Percentiles rank a stretch among this genome's conserved stretches.
phyloP scores from a whole-genome alignment of 257 asterid genomes.

The Schizonepeta tenuifolia region DNA sequence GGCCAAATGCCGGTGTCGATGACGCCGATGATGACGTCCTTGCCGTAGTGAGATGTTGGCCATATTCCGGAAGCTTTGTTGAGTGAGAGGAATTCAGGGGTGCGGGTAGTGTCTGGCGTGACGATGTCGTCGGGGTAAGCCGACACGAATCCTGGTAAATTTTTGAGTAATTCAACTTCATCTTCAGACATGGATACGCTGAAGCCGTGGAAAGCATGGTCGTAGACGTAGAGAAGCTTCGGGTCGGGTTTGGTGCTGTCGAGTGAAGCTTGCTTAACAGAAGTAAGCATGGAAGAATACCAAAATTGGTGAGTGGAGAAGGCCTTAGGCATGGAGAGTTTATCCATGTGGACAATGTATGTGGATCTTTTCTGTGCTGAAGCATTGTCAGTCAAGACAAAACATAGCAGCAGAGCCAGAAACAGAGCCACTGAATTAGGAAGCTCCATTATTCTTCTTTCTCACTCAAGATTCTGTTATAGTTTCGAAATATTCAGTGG shows the following conservation, averaged over 20 bases:
- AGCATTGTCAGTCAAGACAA: not conserved
- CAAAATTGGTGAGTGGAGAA: conserved; percentile 38
- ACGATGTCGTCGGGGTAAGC: conserved; percentile 15
- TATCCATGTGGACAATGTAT: conserved; percentile 45
- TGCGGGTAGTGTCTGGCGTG: conserved; percentile 30
- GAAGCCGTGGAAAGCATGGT: conserved; percentile 38
- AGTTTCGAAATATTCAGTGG: too few species aligned
- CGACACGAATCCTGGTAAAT: conserved; percentile 25
- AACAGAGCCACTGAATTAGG: conserved; percentile 8
- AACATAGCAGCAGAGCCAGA: conserved; percentile 7
- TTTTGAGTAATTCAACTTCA: not conserved
- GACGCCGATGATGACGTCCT: conserved; percentile 37
- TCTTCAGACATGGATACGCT: conserved; percentile 21
- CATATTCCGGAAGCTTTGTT: conserved; percentile 15
- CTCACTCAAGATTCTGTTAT: not conserved
- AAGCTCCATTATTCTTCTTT: not conserved
- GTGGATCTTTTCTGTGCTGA: conserved; percentile 31
- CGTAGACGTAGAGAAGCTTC: conserved; percentile 32
- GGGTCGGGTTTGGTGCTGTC: not conserved
- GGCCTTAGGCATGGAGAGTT: conserved; percentile 41
- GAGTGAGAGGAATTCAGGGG: conserved; percentile 31
- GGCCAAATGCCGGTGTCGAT: conserved; percentile 37
- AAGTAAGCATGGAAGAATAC: conserved; percentile 38
- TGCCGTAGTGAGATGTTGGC: conserved; percentile 27
- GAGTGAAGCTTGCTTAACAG: conserved; percentile 15